Conservation (phyloP, 2,329 filamentous ascomycete species). For the Setomelanomma holmii region DNA sequence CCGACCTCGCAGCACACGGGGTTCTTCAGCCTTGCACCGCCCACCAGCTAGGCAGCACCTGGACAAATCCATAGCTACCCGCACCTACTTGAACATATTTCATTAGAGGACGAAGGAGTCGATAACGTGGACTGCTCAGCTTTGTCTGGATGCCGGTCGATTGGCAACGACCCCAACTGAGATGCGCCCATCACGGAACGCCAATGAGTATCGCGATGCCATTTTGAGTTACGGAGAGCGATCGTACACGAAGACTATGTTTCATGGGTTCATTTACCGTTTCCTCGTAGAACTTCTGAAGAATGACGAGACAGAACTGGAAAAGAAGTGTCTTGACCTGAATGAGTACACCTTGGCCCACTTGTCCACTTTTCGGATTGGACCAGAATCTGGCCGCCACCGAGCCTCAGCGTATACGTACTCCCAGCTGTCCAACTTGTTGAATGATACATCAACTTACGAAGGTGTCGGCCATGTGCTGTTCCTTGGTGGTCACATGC, state of each 20-base stretch:
- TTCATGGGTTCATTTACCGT: slow-evolving; percentile 11
- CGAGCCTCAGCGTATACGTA: not conserved
- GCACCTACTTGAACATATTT: too few relatives aligned
- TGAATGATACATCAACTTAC: not conserved
- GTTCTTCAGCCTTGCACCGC: slow-evolving; percentile 8
- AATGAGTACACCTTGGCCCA: slow-evolving; percentile 5
- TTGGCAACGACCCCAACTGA: too few relatives aligned
- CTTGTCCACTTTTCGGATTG: slow-evolving; percentile 1
- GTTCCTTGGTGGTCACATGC: slow-evolving; percentile 11
- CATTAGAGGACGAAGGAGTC: too few relatives aligned
- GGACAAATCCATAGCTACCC: not conserved
- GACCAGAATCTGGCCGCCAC: not conserved
- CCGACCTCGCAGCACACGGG: not conserved
- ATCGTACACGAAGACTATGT: slow-evolving; percentile 14
- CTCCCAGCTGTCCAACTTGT: slow-evolving; percentile 3
- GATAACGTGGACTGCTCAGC: too few relatives aligned
- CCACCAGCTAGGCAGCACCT: not conserved
- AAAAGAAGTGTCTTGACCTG: slow-evolving; percentile 5
- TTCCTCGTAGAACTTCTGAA: slow-evolving; percentile 7
- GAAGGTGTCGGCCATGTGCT: slow-evolving; percentile 10
- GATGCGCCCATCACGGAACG: slow-evolving; percentile 5
- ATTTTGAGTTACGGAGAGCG: slow-evolving; percentile 8
- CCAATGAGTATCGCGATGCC: slow-evolving; percentile 3
- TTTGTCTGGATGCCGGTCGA: too few relatives aligned
- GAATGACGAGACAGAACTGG: not conserved